phyloP scores from a whole-genome alignment of 208 protist genomes.

The Trypanosoma avium region DNA sequence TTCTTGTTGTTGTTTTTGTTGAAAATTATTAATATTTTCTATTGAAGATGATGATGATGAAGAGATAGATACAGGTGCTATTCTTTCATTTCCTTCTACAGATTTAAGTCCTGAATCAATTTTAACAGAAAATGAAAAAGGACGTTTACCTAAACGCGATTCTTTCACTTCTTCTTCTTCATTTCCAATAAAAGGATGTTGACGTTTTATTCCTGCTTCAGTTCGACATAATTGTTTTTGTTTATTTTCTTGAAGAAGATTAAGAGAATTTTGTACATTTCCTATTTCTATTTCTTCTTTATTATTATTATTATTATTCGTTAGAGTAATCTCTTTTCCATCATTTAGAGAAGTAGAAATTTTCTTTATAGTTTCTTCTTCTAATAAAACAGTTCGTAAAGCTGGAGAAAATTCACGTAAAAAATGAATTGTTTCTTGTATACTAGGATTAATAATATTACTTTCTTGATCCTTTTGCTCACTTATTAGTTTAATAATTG shows the following conservation, averaged over 20 bases:
- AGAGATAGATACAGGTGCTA: neutral
- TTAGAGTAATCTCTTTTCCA: neutral
- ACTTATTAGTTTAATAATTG: neutral
- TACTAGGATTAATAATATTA: neutral
- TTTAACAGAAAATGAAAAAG: constrained; percentile 15
- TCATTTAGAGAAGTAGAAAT: neutral
- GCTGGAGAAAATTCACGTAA: neutral
- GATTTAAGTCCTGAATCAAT: constrained; percentile 6
- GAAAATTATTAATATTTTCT: neutral
- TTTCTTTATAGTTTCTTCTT: no score
- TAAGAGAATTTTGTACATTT: no score
- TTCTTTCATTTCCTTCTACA: neutral
- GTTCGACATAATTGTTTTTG: no score
- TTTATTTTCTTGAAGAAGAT: no score
- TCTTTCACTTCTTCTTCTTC: neutral
- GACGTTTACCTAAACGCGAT: neutral
- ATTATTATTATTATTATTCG: no score
- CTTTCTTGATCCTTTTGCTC: neutral
- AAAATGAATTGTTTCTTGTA: neutral
- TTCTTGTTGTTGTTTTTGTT: constrained; percentile 5
- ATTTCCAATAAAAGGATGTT: neutral
- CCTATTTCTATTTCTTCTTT: no score
- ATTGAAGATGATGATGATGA: no score
- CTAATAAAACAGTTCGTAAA: neutral
- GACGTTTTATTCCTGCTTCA: neutral